Evolutionary conservation across 768 basidiomycete species (phyloP), one percentile per base, ranked within the genome.

Genomic region (Trametes maxima): DNA sequence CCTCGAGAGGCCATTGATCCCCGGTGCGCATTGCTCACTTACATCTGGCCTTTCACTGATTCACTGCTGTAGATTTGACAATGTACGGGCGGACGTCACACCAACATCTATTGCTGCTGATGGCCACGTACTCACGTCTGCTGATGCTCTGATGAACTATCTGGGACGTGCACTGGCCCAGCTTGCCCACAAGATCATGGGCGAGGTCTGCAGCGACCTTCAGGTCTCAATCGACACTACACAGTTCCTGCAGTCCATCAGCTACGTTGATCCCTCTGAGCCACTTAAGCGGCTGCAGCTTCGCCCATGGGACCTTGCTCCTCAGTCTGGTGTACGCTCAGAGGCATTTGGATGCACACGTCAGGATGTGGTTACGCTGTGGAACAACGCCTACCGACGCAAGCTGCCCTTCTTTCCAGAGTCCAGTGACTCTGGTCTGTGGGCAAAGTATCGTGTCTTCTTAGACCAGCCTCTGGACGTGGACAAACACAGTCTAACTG

Each of bases 1-100:
- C 50, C 50, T 10, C 21, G 36, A 37, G 50, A 51, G 36, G 50
- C 50, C 19, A 36, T n/a, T 13, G 50, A 51, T 36, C 50, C 50
- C 19, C 11, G 19, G 50, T 51, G 21, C 36, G 50, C 19, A 2
- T 21, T 8, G 4, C 10, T 3, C 19, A 19, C n/a, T 19, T 1
- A 39, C 6, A 3, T 19, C 21, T 11, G 0, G 19, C 22, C 45
- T 47, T 21, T 7, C 13, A 24, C 46, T 37, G 6, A 39, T 22
- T 11, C 19, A 19, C 10, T n/a, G 16, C 19, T 36, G 28, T 21
- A 37, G 50, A 39, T 51, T 19, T 10, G 33, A 51, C 19, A 12
- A 22, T 21, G n/a, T 51, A 2, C 22, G 12, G 8, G 24, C 24
- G 6, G 25, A 47, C 8, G 46, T 28, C 24, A 47, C 46, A 2